Evolutionary conservation across 805 yeast species (phyloP), one percentile per base, ranked within the genome.

Genomic region (Lipomyces starkeyi): DNA sequence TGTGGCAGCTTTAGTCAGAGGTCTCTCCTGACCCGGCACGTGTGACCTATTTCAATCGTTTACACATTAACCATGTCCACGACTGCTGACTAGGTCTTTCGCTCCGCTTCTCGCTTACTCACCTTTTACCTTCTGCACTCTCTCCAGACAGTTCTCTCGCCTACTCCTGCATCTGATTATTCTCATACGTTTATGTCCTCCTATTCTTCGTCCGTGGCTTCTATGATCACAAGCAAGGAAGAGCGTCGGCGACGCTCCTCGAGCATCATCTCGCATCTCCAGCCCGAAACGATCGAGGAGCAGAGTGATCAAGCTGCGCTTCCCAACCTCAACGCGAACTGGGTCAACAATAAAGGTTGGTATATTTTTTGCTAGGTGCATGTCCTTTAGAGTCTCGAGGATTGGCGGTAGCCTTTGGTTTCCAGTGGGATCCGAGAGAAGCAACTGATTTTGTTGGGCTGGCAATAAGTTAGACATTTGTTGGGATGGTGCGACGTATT

Each of bases 261-360:
- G 1, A 89, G 95, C 25, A 85, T 95, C 69, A 87, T 94, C 71
- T 94, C 97, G 58, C 97, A 94, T 76, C 90, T 94, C 62, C 95
- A 91, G 76, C 97, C 96, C 20, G 99, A 95, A 77, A 88, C 93
- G 20, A 85, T 91, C 74, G 98, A 94, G 73, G 96, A 93, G 54
- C 91, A 89, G 78, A 91, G 89, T 75, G 99, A 94, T 78, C 98
- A 94, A 80, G 89, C 90, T 63, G 83, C 93, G 61, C 87, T 90
- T 73, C 93, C 97, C 35, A 95, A 95, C 76, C 84, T 93, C 80
- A 95, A 95, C 78, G 98, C 98, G 34, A 88, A 88, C 73, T 94
- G 99, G 99, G 97, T 95, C 40, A 91, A 93, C 77, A 90, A 87
- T 75, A 93, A 94, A 75, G 99, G 97, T 59, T 53, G 8, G 68